Evolutionary conservation across 2,329 filamentous ascomycete species (phyloP).

Genomic region (Beauveria australis): DNA sequence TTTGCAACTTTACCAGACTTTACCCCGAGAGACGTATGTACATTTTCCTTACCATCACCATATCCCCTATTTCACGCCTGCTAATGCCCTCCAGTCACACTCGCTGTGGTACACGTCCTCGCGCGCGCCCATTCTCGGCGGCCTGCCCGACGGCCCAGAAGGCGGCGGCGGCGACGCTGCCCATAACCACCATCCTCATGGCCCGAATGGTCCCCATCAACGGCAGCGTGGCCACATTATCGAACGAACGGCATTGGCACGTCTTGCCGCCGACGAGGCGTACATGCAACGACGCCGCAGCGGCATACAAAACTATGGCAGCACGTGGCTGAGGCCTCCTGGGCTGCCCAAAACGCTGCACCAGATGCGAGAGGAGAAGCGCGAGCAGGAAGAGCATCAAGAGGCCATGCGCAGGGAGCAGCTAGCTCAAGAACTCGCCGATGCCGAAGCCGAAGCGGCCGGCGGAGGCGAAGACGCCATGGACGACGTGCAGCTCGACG

Average conservation of each 20-base stretch:
- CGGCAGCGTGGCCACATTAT: slow-evolving; percentile 33
- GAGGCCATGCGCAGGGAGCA: slow-evolving; percentile 64
- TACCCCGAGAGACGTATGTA: slow-evolving; percentile 59
- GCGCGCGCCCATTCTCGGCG: slow-evolving; percentile 36
- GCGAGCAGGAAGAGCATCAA: slow-evolving; percentile 80
- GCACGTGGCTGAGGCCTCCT: slow-evolving; percentile 81
- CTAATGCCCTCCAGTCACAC: slow-evolving; percentile 47
- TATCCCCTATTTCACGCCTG: neutral
- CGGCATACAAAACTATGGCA: slow-evolving; percentile 81
- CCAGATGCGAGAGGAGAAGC: slow-evolving; percentile 80
- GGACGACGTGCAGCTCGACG: slow-evolving; percentile 49
- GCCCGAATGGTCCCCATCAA: slow-evolving; percentile 9
- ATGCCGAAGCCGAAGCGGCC: slow-evolving; percentile 45
- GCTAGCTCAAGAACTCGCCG: slow-evolving; percentile 64
- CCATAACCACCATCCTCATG: slow-evolving; percentile 16
- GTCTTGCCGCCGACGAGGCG: slow-evolving; percentile 68
- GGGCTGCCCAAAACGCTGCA: slow-evolving; percentile 84
- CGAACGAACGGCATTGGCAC: slow-evolving; percentile 55
- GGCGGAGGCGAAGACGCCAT: slow-evolving; percentile 30
- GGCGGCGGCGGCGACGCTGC: slow-evolving; percentile 21
- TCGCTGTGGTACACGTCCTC: slow-evolving; percentile 66
- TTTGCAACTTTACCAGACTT: slow-evolving; percentile 3
- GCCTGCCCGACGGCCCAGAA: slow-evolving; percentile 25
- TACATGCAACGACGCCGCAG: slow-evolving; percentile 66
- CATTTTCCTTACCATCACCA: neutral